Evolutionary conservation across 257 asterid genomes (phyloP).

Genomic region (Plantago major): DNA sequence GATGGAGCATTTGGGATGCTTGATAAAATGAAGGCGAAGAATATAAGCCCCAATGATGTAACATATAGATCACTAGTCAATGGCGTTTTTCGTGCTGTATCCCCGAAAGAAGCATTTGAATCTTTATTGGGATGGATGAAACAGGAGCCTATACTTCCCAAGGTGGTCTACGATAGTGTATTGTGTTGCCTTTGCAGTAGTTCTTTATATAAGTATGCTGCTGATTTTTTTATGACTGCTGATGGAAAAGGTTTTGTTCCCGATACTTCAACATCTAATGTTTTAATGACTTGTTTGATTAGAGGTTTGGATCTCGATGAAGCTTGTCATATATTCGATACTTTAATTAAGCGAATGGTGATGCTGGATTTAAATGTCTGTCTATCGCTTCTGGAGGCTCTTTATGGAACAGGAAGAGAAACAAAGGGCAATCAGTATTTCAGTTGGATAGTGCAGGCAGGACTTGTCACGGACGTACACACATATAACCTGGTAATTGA

Average conservation of each 20-base stretch:
- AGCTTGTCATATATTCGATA: conserved; percentile 54
- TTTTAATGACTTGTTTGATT: conserved; percentile 53
- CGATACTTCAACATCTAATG: conserved; percentile 51
- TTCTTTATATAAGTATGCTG: conserved; percentile 43
- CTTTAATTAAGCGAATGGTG: conserved; percentile 38
- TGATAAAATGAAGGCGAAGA: conserved; percentile 59
- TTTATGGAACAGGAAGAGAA: conserved; percentile 49
- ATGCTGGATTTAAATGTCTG: conserved; percentile 49
- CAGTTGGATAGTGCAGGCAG: conserved; percentile 39
- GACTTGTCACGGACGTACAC: conserved; percentile 43
- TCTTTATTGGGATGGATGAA: conserved; percentile 54
- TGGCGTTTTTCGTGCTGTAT: conserved; percentile 60
- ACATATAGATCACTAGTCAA: conserved; percentile 74
- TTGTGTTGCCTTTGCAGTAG: conserved; percentile 48
- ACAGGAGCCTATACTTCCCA: conserved; percentile 49
- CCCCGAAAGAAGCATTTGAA: conserved; percentile 49
- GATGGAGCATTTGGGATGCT: conserved; percentile 61
- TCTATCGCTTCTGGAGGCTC: conserved; percentile 52
- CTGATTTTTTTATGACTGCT: conserved; percentile 43
- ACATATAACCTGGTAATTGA: conserved; percentile 70
- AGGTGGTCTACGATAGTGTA: conserved; percentile 54
- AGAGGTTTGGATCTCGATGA: conserved; percentile 61
- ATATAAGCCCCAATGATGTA: conserved; percentile 68
- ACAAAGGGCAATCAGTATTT: conserved; percentile 53
- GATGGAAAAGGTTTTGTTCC: conserved; percentile 56